Evolutionary conservation across 495 filamentous ascomycete species (phyloP), one percentile per base, ranked within the genome.

Genomic region (Geopyxis carbonaria): DNA sequence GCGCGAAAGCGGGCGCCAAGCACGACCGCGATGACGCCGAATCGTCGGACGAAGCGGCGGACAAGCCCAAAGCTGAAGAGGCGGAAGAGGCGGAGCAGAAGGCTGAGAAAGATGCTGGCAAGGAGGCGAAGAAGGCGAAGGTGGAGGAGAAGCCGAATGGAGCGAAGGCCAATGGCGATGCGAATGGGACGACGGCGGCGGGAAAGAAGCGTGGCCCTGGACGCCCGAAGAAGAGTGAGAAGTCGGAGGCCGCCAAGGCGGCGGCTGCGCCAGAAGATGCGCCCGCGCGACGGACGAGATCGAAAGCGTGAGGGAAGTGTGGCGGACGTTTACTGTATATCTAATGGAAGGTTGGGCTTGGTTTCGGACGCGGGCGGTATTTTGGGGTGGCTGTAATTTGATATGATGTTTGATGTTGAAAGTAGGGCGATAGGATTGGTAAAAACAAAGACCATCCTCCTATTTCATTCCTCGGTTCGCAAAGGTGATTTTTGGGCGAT

Each of bases 151-250:
- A 53, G 45, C 44, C 54, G 38, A 51, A 59, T n/a, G 45, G 55
- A 25, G 47, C 58, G 25, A 58, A 60, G 13, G 48, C 54, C n/a
- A 63, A 61, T 29, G 59, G 56, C 7, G 53, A 56, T 20, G 51
- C 58, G 15, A 50, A 53, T 34, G 58, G 52, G n/a, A n/a, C n/a
- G n/a, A n/a, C n/a, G n/a, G 4, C 57, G 59, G 31, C 43, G 45
- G 15, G 40, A 59, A 40, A 35, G 55, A 49, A 45, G 59, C 35
- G 40, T 49, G 48, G 34, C n/a, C n/a, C n/a, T n/a, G n/a, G n/a
- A n/a, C n/a, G n/a, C n/a, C n/a, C n/a, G n/a, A n/a, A n/a, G n/a
- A n/a, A n/a, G n/a, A n/a, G n/a, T n/a, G n/a, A n/a, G n/a, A n/a
- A n/a, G n/a, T n/a, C n/a, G n/a, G n/a, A n/a, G n/a, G n/a, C n/a